Evolutionary conservation across 2,329 filamentous ascomycete species (phyloP).

Genomic region (Microcera coccophila): DNA sequence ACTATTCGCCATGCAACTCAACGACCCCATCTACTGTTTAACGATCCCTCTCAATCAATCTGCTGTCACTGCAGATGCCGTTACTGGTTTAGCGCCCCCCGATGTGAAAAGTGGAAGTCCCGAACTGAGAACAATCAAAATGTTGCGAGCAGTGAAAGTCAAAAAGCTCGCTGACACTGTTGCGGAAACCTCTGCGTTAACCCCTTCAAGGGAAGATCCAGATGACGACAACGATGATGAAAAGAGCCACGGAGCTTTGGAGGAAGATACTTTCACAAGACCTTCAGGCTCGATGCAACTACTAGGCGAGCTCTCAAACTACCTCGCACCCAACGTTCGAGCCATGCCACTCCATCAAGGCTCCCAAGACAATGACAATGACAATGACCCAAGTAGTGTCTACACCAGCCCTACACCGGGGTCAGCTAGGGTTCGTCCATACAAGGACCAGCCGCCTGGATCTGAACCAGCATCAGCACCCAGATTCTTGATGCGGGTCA

Average conservation of each 20-base stretch:
- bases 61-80: neutral
- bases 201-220: no score
- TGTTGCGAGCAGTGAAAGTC: neutral
- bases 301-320: neutral
- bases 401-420: neutral
- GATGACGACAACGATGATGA: neutral
- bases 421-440: neutral
- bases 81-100: neutral
- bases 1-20: conserved; percentile 12
- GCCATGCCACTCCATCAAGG: neutral
- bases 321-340: conserved; percentile 3
- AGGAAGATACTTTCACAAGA: neutral
- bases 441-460: no score
- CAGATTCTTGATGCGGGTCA: neutral
- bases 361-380: no score
- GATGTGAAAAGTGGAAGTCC: neutral
- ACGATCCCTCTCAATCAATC: conserved; percentile 4
- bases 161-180: neutral
- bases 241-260: neutral
- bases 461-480: neutral
- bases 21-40: conserved; percentile 12
- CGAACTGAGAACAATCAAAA: neutral
- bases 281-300: no score
- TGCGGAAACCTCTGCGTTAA: no score
- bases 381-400: neutral